Evolutionary conservation across 768 basidiomycete species (phyloP).

Genomic region (Boletus reticulatus): DNA sequence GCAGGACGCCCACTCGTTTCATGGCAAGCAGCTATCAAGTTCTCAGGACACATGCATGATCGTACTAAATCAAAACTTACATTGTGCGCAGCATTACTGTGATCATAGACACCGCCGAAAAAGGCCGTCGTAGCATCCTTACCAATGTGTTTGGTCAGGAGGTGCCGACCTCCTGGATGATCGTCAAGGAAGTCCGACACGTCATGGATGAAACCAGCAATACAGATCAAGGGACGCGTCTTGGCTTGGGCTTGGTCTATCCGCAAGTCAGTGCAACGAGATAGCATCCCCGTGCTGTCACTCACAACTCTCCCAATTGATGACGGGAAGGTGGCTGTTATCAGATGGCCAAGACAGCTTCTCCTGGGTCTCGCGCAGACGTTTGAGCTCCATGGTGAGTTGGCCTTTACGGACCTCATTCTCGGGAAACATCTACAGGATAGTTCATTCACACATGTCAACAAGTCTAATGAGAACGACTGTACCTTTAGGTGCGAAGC

Average conservation of each 20-base stretch:
- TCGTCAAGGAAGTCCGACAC: slow-evolving; percentile 82
- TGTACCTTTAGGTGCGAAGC: slow-evolving; percentile 55
- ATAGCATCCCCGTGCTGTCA: slow-evolving; percentile 1
- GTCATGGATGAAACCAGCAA: slow-evolving; percentile 94
- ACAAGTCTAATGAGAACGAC: neutral
- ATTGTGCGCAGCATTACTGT: slow-evolving; percentile 87
- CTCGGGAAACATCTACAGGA: slow-evolving; percentile 50
- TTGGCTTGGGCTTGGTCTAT: slow-evolving; percentile 76
- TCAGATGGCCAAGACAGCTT: slow-evolving; percentile 77
- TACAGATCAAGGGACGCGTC: slow-evolving; percentile 77
- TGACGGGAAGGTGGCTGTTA: slow-evolving; percentile 70
- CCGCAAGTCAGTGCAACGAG: neutral
- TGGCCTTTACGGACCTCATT: slow-evolving; percentile 84
- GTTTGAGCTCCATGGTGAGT: slow-evolving; percentile 92
- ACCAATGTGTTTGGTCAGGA: slow-evolving; percentile 82
- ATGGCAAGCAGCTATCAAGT: slow-evolving; percentile 33
- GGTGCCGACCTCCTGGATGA: slow-evolving; percentile 87
- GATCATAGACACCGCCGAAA: slow-evolving; percentile 90
- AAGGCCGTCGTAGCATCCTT: slow-evolving; percentile 92
- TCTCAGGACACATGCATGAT: slow-evolving; percentile 3
- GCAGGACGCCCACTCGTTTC: slow-evolving; percentile 57
- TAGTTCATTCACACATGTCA: neutral
- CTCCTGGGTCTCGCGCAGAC: slow-evolving; percentile 76
- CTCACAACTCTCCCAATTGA: slow-evolving; percentile 85
- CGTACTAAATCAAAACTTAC: slow-evolving; percentile 35